phyloP scores from a whole-genome alignment of 768 basidiomycete genomes.

The Xerocomellus chrysenteron region DNA sequence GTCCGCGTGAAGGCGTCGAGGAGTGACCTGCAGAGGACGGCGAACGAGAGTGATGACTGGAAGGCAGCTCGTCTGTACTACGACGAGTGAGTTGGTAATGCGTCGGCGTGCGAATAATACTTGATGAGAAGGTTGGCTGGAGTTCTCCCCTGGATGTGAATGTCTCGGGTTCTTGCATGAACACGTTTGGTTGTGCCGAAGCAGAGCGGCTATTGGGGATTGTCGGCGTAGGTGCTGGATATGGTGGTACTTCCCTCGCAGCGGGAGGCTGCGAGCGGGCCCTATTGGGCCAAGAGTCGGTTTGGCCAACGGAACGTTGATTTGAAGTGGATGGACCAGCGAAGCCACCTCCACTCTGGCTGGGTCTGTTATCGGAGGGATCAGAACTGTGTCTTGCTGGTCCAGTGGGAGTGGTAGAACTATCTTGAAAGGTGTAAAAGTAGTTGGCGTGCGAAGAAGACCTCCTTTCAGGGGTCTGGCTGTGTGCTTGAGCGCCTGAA shows the following conservation, averaged over 20 bases:
- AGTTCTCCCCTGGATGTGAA: conserved; percentile 54
- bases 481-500: conserved; percentile 13
- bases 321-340: conserved; percentile 17
- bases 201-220: conserved; percentile 7
- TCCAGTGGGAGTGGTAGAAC: conserved; percentile 2
- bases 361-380: conserved; percentile 13
- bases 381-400: conserved; percentile 29
- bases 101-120: conserved; percentile 65
- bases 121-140: conserved; percentile 66
- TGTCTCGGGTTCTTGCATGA: conserved; percentile 37
- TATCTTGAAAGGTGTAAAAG: conserved; percentile 22
- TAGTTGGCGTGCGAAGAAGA: conserved; percentile 16
- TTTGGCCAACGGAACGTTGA: conserved; percentile 14
- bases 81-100: conserved; percentile 45
- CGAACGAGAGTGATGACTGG: conserved; percentile 23
- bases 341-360: conserved; percentile 3
- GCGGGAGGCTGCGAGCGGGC: conserved; percentile 22
- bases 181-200: conserved; percentile 10
- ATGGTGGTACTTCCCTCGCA: conserved; percentile 23
- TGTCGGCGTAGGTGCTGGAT: conserved; percentile 30
- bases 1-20: conserved; percentile 18
- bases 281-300: conserved; percentile 20
- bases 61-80: conserved; percentile 23
- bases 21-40: conserved; percentile 19
- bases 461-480: conserved; percentile 24